Conservation (phyloP, 2,329 filamentous ascomycete species). For the Chaetomiaceae sp. region DNA sequence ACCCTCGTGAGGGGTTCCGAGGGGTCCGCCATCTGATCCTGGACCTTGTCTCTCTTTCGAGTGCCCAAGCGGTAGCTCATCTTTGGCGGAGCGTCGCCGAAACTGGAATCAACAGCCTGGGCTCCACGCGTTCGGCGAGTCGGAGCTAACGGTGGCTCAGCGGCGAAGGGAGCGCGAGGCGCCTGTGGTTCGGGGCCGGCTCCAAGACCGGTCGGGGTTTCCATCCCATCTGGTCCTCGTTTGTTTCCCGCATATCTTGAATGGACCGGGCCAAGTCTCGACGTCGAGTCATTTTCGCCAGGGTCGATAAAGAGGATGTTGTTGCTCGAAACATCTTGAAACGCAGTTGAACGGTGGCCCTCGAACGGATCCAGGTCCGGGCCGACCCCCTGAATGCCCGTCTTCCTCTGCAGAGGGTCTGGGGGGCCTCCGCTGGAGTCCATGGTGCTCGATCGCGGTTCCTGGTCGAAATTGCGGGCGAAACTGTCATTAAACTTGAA, state of each 20-base stretch:
- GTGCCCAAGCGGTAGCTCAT: slow-evolving; percentile 54
- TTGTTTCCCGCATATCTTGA: slow-evolving; percentile 40
- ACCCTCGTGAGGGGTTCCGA: slow-evolving; percentile 36
- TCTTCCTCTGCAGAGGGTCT: slow-evolving; percentile 41
- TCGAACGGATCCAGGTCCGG: slow-evolving; percentile 50
- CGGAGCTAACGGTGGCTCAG: slow-evolving; percentile 50
- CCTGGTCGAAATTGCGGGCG: slow-evolving; percentile 43
- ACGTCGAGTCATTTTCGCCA: slow-evolving; percentile 51
- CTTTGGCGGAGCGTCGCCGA: slow-evolving; percentile 57
- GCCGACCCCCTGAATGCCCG: slow-evolving; percentile 35
- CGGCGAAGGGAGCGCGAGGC: slow-evolving; percentile 29
- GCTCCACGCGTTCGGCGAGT: slow-evolving; percentile 49
- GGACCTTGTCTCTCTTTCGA: slow-evolving; percentile 37
- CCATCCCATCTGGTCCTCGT: slow-evolving; percentile 50
- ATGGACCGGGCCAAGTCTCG: slow-evolving; percentile 49
- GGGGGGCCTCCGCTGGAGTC: slow-evolving; percentile 37
- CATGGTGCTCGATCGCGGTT: slow-evolving; percentile 29
- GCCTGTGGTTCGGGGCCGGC: slow-evolving; percentile 35
- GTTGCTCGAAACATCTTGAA: slow-evolving; percentile 37
- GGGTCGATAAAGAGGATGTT: slow-evolving; percentile 40
- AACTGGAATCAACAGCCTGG: slow-evolving; percentile 46
- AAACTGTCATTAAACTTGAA: slow-evolving; percentile 66
- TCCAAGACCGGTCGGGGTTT: slow-evolving; percentile 56
- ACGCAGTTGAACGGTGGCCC: slow-evolving; percentile 37
- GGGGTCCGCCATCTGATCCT: slow-evolving; percentile 42